phyloP scores from a whole-genome alignment of 441 rosid species.

The Syzygium malaccense region DNA sequence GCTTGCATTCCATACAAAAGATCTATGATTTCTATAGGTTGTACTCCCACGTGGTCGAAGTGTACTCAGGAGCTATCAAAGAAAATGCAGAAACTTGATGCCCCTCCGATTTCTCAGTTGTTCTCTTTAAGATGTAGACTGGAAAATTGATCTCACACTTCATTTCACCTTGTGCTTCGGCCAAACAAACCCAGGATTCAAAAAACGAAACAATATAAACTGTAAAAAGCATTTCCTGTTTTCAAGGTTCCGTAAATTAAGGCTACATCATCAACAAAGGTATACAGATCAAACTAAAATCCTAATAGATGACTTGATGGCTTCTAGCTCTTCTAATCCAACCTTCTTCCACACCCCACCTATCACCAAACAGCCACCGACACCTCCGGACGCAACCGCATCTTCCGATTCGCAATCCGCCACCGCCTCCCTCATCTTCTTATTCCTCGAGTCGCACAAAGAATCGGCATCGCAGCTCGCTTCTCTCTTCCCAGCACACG shows the following conservation, averaged over 20 bases:
- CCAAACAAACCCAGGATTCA: not conserved
- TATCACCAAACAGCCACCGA: conserved; percentile 37
- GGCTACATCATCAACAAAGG: not conserved
- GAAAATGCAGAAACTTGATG: not conserved
- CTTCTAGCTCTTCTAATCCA: conserved; percentile 31
- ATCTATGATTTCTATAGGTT: too few relatives aligned
- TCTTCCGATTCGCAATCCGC: conserved; percentile 14
- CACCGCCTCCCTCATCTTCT: conserved; percentile 24
- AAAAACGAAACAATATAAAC: not conserved
- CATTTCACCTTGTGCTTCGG: not conserved
- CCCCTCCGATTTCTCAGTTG: not conserved
- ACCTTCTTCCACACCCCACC: conserved; percentile 55
- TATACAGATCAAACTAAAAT: conserved; percentile 23
- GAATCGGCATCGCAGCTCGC: conserved; percentile 10
- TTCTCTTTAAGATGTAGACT: not conserved
- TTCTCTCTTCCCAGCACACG: conserved; percentile 23
- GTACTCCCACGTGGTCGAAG: not conserved
- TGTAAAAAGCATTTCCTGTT: not conserved
- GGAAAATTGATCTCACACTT: not conserved
- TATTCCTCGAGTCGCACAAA: conserved; percentile 11
- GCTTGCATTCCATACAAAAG: not conserved
- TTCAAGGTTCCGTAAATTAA: not conserved
- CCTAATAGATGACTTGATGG: conserved; percentile 33
- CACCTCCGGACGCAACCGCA: conserved; percentile 4
- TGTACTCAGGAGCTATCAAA: not conserved